Evolutionary conservation across 805 yeast genomes (phyloP), one percentile per base, ranked within the genome.

Genomic region (Saccharomycopsis sp.): DNA sequence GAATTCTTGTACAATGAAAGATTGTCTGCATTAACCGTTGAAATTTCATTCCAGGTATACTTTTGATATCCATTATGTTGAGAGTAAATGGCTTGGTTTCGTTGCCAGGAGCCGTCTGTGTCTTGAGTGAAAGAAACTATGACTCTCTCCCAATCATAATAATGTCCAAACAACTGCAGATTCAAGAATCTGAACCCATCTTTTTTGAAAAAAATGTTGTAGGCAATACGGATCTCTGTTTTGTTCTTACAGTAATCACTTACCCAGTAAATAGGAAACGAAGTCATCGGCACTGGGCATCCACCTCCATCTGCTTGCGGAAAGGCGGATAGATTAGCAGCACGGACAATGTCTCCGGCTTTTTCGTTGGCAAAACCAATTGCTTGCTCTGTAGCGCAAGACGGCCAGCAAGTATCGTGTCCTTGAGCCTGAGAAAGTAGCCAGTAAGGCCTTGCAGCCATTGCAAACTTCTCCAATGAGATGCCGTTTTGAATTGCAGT

Each of bases 91-190:
- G 57, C 24, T 8, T 23, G 3, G 24, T 50, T 23, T 29, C 57
- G 24, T 9, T 3, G 14, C 52, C 53, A 54, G 15, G 14, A 15
- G 24, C 18, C 40, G 14, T 15, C 15, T 5, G 37, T 2, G 8
- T 54, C 21, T 46, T 24, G 50, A 9, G 23, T 24, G 37, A 21
- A 54, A 18, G 50, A n/a, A 15, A 54, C 57, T 20, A 54, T 48
- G 12, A 54, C 48, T 48, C 57, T 47, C 37, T 54, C 57, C 57
- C 57, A 54, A 20, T 54, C 57, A 18, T 54, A 54, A 50, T 37
- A 5, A 37, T 54, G 57, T 20, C 57, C 57, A 48, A 54, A 54
- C 7, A 48, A 20, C 15, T 34, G 24, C 16, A 51, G 15, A 18
- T 34, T 34, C 2, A 24, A 21, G 41, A 54, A 54, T n/a, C n/a